Evolutionary conservation across 148 eudicot species (phyloP).

Genomic region (Rhododendron ferrugineum): DNA sequence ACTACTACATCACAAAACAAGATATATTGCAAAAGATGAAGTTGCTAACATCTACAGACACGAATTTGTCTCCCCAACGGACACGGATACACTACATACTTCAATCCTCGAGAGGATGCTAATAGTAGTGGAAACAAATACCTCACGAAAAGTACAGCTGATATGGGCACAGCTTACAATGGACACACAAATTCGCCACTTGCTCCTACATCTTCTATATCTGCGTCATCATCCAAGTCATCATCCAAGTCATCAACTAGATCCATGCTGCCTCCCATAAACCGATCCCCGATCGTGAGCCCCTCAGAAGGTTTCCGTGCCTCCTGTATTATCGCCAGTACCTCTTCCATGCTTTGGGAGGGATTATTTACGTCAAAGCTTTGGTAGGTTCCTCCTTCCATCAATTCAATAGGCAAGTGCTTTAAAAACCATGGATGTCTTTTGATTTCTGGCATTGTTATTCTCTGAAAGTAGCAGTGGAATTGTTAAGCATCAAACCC

Average conservation of each 20-base stretch:
- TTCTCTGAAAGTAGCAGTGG: constrained; percentile 43
- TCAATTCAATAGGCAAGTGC: constrained; percentile 67
- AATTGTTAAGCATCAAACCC: neutral
- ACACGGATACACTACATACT: neutral
- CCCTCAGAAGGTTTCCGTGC: constrained; percentile 38
- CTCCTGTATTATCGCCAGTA: constrained; percentile 53
- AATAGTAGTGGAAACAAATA: neutral
- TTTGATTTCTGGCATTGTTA: constrained; percentile 67
- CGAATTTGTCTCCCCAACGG: neutral
- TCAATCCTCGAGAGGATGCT: neutral
- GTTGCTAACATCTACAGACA: neutral
- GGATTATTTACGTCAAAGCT: constrained; percentile 44
- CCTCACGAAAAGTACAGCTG: neutral
- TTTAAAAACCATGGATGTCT: constrained; percentile 73
- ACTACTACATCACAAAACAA: neutral
- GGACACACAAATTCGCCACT: constrained; percentile 63
- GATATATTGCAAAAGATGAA: neutral
- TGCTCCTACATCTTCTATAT: constrained; percentile 53
- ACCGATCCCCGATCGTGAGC: constrained; percentile 16
- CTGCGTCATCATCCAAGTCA: constrained; percentile 59
- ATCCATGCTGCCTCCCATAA: constrained; percentile 54
- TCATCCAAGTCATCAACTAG: constrained; percentile 67
- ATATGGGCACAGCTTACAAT: constrained; percentile 16
- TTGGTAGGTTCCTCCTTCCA: constrained; percentile 59
- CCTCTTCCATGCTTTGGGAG: constrained; percentile 54